These are phyloP conservation scores for Colletotrichum brevisporum DNA, from an alignment of 2,329 filamentous ascomycete species.

Conservation along the genomic window DNA sequence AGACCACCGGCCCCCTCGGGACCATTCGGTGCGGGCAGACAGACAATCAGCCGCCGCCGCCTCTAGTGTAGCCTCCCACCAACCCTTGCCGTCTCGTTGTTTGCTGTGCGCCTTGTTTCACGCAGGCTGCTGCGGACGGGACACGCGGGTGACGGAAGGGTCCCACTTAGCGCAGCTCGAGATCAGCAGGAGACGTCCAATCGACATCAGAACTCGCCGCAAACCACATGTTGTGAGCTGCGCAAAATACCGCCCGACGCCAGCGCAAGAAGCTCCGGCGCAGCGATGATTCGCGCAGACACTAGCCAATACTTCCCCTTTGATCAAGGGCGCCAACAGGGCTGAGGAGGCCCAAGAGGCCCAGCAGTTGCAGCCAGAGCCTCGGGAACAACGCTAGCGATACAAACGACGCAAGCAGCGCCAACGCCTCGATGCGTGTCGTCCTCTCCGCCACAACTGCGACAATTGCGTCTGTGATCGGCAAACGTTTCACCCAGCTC, in stretches of 20 bases:
- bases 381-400: constrained; percentile 26
- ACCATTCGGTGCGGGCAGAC: constrained; percentile 16
- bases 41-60: not conserved
- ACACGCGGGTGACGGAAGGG: constrained; percentile 34
- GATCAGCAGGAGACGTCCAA: constrained; percentile 30
- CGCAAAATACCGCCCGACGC: not conserved
- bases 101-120: constrained; percentile 11
- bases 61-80: constrained; percentile 11
- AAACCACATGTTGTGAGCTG: not conserved
- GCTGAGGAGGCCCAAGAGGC: constrained; percentile 14
- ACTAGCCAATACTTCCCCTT: not conserved
- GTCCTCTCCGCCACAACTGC: constrained; percentile 26
- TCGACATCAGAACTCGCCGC: constrained; percentile 15
- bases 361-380: constrained; percentile 25
- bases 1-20: constrained; percentile 20
- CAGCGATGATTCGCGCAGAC: constrained; percentile 15
- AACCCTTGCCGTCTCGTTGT: constrained; percentile 1
- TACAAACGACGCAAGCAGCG: constrained; percentile 19
- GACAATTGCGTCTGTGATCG: constrained; percentile 17
- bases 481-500: constrained; percentile 3
- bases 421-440: constrained; percentile 14
- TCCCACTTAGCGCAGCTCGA: constrained; percentile 32
- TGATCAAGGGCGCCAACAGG: constrained; percentile 25
- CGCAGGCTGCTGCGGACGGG: constrained; percentile 23
- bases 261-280: not conserved